Evolutionary conservation across 2,329 filamentous ascomycete genomes (phyloP).

Genomic region (Fusarium coicis): DNA sequence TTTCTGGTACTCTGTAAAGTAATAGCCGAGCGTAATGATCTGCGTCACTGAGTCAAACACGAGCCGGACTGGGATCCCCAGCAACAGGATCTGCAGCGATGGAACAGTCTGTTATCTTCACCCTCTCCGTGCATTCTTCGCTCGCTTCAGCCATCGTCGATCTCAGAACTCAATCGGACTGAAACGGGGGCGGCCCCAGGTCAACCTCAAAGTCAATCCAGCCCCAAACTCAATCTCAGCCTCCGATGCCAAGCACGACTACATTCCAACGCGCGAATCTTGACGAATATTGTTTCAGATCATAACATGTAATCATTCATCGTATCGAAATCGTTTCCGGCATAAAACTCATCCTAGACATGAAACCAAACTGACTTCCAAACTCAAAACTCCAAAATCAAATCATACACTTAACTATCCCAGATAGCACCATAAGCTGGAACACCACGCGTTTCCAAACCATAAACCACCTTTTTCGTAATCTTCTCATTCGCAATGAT

Average conservation of each 20-base stretch:
- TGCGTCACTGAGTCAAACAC: neutral
- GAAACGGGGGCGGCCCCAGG: neutral
- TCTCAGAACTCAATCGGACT: conserved; percentile 19
- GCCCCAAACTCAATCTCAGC: conserved; percentile 17
- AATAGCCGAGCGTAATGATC: neutral
- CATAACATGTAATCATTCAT: conserved; percentile 18
- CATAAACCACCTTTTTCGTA: conserved; percentile 75
- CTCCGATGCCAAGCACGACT: neutral
- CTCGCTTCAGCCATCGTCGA: neutral
- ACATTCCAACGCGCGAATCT: conserved; percentile 2
- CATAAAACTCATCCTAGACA: neutral
- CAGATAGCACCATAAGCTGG: conserved; percentile 79
- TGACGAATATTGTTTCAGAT: conserved; percentile 1
- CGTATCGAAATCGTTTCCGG: conserved; percentile 2
- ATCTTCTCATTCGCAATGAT: conserved; percentile 77
- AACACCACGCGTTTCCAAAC: conserved; percentile 72
- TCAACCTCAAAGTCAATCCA: neutral
- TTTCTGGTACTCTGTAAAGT: neutral
- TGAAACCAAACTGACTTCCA: neutral
- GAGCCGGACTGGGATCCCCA: neutral
- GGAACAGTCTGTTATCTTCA: neutral
- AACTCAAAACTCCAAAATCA: conserved; percentile 1
- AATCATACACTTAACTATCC: conserved; percentile 57
- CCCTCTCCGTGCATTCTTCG: neutral
- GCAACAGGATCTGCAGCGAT: neutral